Evolutionary conservation across 2,329 filamentous ascomycete genomes (phyloP).

Genomic region (Fusarium keratoplasticum): DNA sequence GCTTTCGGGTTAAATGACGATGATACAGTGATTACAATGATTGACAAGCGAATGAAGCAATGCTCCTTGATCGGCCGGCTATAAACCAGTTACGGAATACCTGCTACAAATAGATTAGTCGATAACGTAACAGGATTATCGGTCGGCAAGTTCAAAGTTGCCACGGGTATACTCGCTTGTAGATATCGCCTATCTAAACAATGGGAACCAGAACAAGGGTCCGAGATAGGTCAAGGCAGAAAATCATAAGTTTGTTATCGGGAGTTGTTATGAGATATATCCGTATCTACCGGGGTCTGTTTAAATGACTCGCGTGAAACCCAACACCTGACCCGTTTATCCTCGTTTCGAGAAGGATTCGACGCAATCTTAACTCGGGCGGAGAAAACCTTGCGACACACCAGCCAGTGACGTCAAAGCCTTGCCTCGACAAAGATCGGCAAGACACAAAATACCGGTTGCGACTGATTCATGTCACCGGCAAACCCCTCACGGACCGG

Average conservation of each 20-base stretch:
- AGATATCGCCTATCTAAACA: not conserved
- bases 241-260: not conserved
- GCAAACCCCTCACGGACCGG: constrained; percentile 33
- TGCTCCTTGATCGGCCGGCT: not conserved
- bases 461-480: constrained; percentile 24
- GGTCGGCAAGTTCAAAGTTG: not conserved
- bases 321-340: not conserved
- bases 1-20: not conserved
- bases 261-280: not conserved
- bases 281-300: not conserved
- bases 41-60: not conserved
- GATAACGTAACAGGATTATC: not conserved
- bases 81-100: not conserved
- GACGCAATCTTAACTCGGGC: not conserved
- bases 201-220: not conserved
- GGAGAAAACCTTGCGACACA: not conserved
- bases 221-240: not conserved
- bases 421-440: not conserved
- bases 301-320: not conserved
- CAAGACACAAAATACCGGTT: constrained; percentile 18
- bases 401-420: not conserved
- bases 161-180: not conserved
- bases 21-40: not conserved
- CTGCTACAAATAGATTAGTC: not conserved
- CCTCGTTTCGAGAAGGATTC: not conserved